Conservation (phyloP, 768 basidiomycete genomes). For the Podaxis pistillaris region DNA sequence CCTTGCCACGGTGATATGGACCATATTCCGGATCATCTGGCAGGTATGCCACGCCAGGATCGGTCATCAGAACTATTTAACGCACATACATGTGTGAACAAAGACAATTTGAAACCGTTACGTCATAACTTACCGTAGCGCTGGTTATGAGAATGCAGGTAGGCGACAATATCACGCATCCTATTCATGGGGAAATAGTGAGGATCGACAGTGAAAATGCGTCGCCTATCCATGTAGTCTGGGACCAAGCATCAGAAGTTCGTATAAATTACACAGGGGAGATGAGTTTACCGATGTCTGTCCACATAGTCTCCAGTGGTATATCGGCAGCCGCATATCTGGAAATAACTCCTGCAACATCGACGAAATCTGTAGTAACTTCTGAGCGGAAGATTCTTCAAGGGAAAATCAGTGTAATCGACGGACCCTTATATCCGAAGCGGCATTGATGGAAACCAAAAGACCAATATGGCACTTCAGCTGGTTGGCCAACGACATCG, state of each 20-base stretch:
- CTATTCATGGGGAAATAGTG: constrained; percentile 61
- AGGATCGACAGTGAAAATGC: constrained; percentile 68
- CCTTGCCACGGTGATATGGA: constrained; percentile 53
- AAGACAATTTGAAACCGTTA: neutral
- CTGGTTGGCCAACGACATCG: constrained; percentile 61
- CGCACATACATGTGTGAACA: neutral
- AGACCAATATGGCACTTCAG: constrained; percentile 74
- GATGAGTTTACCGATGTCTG: constrained; percentile 57
- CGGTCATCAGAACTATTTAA: constrained; percentile 63
- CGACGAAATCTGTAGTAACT: constrained; percentile 47
- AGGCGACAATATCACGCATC: constrained; percentile 64
- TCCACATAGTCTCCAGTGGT: constrained; percentile 79
- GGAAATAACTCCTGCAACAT: constrained; percentile 59
- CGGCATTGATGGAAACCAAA: constrained; percentile 75
- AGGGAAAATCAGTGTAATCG: no score
- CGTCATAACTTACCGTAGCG: constrained; percentile 42
- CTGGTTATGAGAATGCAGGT: constrained; percentile 60
- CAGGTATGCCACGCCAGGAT: constrained; percentile 61
- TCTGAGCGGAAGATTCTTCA: no score
- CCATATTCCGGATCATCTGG: constrained; percentile 44
- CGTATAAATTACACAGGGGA: neutral
- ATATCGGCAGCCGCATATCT: constrained; percentile 61
- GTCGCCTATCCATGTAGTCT: constrained; percentile 72
- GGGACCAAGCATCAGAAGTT: neutral
- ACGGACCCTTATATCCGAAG: constrained; percentile 58